Conservation (phyloP, 805 yeast species). For the Zygosaccharomyces gambellarensis region DNA sequence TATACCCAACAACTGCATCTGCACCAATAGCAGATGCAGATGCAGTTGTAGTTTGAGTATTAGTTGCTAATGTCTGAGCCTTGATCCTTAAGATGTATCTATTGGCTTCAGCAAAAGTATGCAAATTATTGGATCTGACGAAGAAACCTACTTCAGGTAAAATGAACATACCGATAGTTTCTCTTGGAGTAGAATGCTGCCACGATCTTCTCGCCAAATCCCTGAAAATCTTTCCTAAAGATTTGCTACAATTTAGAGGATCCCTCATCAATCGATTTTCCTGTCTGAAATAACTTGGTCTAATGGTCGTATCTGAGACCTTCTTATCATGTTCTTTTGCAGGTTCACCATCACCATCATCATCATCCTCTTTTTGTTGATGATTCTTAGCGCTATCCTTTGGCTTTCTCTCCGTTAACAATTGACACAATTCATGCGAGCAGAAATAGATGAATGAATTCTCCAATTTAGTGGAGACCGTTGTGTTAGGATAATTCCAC, state of each 20-base stretch:
- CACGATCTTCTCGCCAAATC: slow-evolving; percentile 90
- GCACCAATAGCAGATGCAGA: slow-evolving; percentile 70
- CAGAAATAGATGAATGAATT: slow-evolving; percentile 71
- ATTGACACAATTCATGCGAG: slow-evolving; percentile 46
- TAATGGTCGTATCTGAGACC: slow-evolving; percentile 18
- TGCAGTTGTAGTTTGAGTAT: slow-evolving; percentile 23
- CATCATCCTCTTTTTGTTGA: slow-evolving; percentile 6
- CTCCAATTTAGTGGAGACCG: slow-evolving; percentile 69
- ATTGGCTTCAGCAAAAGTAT: slow-evolving; percentile 86
- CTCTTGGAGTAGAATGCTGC: slow-evolving; percentile 61
- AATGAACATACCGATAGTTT: slow-evolving; percentile 63
- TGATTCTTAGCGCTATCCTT: slow-evolving; percentile 6
- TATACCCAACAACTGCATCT: slow-evolving; percentile 73
- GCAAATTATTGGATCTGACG: slow-evolving; percentile 70
- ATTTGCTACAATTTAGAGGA: slow-evolving; percentile 37
- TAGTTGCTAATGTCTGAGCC: slow-evolving; percentile 41
- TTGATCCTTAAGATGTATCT: slow-evolving; percentile 65
- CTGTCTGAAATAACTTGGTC: slow-evolving; percentile 32
- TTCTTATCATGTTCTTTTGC: slow-evolving; percentile 2
- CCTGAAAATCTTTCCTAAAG: slow-evolving; percentile 66
- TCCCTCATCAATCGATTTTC: slow-evolving; percentile 25
- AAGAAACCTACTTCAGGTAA: slow-evolving; percentile 68
- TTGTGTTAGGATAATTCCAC: slow-evolving; percentile 80
- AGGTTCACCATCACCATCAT: background rate
- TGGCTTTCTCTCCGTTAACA: slow-evolving; percentile 39